These are phyloP conservation scores for Crithidia acanthocephali DNA, from an alignment of 208 protist genomes.

Conservation along the genomic window DNA sequence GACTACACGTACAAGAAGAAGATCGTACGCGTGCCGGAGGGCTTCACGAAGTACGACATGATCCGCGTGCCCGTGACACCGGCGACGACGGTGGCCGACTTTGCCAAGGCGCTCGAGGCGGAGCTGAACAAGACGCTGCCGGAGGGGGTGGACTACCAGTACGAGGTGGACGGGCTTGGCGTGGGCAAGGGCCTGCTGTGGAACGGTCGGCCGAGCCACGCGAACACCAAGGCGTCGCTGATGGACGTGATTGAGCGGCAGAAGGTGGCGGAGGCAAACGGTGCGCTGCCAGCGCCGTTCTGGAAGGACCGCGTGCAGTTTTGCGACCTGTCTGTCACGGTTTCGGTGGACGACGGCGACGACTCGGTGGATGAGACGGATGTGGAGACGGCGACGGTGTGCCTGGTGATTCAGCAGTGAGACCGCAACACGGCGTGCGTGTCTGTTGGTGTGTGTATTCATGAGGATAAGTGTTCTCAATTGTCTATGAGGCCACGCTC, in stretches of 20 bases:
- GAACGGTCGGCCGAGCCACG: constrained; percentile 73
- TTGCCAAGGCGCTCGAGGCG: constrained; percentile 52
- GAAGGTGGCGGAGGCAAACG: constrained; percentile 63
- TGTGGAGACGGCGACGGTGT: constrained; percentile 82
- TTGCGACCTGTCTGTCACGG: constrained; percentile 74
- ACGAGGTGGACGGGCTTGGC: constrained; percentile 82
- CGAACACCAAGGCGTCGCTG: constrained; percentile 75
- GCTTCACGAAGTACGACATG: constrained; percentile 89
- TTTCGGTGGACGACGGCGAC: constrained; percentile 77
- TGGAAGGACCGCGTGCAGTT: constrained; percentile 85
- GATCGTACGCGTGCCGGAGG: constrained; percentile 77
- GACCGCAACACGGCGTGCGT: neutral
- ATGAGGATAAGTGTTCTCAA: no score
- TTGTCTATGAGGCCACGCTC: no score
- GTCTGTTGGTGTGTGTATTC: neutral
- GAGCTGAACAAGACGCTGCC: constrained; percentile 61
- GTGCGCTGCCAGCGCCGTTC: constrained; percentile 53
- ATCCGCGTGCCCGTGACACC: constrained; percentile 69
- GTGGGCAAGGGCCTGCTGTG: constrained; percentile 87
- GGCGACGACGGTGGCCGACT: constrained; percentile 74
- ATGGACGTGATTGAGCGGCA: constrained; percentile 88
- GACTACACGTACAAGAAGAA: constrained; percentile 91
- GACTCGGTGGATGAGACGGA: constrained; percentile 81
- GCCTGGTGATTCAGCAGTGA: constrained; percentile 58
- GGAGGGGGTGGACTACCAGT: constrained; percentile 34